These are phyloP conservation scores for Leucocoprinus sp. DNA, from an alignment of 768 basidiomycete genomes.

Conservation along the genomic window DNA sequence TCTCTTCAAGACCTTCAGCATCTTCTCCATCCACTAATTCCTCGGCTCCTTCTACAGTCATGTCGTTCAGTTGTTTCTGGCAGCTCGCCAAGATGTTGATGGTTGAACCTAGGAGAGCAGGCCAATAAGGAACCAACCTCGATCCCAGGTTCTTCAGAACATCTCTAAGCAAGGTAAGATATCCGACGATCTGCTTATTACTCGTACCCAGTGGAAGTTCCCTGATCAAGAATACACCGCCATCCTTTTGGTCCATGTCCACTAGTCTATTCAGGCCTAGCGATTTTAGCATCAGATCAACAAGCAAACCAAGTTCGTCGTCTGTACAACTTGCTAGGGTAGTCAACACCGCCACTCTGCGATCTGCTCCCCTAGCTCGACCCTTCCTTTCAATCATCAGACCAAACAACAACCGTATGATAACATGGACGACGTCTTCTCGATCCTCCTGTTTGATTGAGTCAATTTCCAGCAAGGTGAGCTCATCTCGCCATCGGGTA, in stretches of 20 bases:
- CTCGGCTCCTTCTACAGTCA: conserved; percentile 19
- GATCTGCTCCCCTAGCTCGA: conserved; percentile 54
- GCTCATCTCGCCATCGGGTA: conserved; percentile 81
- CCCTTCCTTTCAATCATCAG: conserved; percentile 78
- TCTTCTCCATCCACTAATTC: conserved; percentile 20
- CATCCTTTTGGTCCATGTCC: conserved; percentile 17
- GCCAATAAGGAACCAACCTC: conserved; percentile 63
- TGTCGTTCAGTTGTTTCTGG: conserved; percentile 44
- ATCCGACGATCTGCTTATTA: conserved; percentile 73
- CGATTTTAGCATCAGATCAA: conserved; percentile 83
- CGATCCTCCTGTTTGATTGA: conserved; percentile 48
- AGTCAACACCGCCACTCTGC: conserved; percentile 68
- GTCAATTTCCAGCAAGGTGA: conserved; percentile 63
- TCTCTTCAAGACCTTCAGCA: conserved; percentile 20
- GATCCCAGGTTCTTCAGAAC: conserved; percentile 78
- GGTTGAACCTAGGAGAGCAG: conserved; percentile 59
- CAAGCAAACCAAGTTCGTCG: conserved; percentile 66
- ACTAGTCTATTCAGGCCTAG: conserved; percentile 36
- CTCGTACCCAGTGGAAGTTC: conserved; percentile 21
- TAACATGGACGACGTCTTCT: conserved; percentile 54
- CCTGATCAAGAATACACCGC: conserved; percentile 5
- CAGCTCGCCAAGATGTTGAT: conserved; percentile 60
- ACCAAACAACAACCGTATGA: conserved; percentile 79
- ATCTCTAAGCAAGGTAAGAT: conserved; percentile 76
- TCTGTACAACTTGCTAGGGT: conserved; percentile 62